Evolutionary conservation across 2,329 filamentous ascomycete species (phyloP).

Genomic region (Aspergillus sergii): DNA sequence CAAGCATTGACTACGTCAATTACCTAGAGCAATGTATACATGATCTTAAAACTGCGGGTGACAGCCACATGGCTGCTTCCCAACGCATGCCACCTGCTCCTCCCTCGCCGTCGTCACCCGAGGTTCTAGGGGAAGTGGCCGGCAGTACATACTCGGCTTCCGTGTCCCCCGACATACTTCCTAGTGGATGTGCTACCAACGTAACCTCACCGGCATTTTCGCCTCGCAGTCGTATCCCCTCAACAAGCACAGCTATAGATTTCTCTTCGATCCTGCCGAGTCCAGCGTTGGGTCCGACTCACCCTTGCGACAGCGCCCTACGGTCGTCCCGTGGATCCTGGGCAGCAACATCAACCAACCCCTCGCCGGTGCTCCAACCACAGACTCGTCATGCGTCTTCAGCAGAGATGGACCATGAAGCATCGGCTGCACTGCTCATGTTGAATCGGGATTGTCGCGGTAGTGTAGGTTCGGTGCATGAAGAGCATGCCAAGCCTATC

Average conservation of each 20-base stretch:
- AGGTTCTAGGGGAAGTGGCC: conserved; percentile 30
- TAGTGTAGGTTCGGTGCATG: conserved; percentile 37
- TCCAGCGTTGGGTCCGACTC: conserved; percentile 36
- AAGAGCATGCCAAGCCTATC: conserved; percentile 19
- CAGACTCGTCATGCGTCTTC: conserved; percentile 45
- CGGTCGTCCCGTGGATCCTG: conserved; percentile 27
- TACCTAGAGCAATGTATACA: conserved; percentile 88
- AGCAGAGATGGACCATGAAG: conserved; percentile 71
- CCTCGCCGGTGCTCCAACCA: conserved; percentile 29
- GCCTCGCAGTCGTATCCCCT: conserved; percentile 31
- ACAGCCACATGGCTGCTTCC: conserved; percentile 18
- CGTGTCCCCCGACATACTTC: conserved; percentile 38
- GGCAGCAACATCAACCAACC: conserved; percentile 23
- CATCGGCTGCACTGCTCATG: conserved; percentile 85
- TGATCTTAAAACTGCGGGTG: conserved; percentile 67
- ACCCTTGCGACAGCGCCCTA: conserved; percentile 23
- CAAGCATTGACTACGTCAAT: conserved; percentile 92
- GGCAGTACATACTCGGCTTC: conserved; percentile 36
- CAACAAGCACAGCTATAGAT: conserved; percentile 24
- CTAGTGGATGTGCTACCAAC: conserved; percentile 22
- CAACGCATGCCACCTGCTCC: conserved; percentile 27
- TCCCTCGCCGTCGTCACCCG: conserved; percentile 39
- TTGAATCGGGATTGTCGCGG: conserved; percentile 75
- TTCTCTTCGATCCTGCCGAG: conserved; percentile 39
- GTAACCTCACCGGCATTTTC: conserved; percentile 38